Base-by-base conservation (phyloP, 2,329 filamentous ascomycete genomes). In the Microdochium paspali region DNA sequence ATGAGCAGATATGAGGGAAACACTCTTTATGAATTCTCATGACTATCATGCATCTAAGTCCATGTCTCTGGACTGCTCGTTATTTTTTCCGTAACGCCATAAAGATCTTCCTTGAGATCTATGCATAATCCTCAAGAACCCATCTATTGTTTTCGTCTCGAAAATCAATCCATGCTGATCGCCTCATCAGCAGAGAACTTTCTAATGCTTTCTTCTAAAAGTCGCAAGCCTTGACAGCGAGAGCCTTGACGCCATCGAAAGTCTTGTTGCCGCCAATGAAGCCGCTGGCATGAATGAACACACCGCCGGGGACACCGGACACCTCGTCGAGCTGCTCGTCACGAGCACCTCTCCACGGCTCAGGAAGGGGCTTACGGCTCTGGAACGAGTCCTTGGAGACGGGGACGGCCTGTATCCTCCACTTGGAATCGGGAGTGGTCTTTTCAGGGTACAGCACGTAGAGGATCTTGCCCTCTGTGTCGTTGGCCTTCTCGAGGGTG, bases 201-300 rank as follows among this genome's bases (percentile, higher is more conserved):
- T 23, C 24, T 18, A 6, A 6, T 4, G 31, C 13, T 35, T 15
- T 35, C 4, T 15, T 15, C 52, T 58, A 71, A 47, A 65, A 56
- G 31, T 68, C 78, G 52, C 88, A 69, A 2, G 86, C 85, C 73
- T 86, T 88, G 65, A 76, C 69, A 4, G 90, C 90, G 89, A 97
- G 95, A 49, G 82, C 80, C 63, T 88, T 77, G 24, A 82, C 90
- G 25, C 93, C 93, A 51, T 95, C 88, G 59, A 87, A 93, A 0
- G 86, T 94, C 74, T 87, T 85, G 68, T 96, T 94, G 2, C 93
- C 93, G 18, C 93, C 93, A 61, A 97, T 97, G 69, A 98, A 98
- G 24, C 93, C 93, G 46, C 85, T 84, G 3, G 90, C 90, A 64
- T 98, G 93, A 25, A 96, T 86, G 64, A 98, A 98, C 24, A 98